A percentile compares a stretch with the other conserved stretches of the same genome.
phyloP scores from a whole-genome alignment of 306 rosid species.

The Quercus variabilis region DNA sequence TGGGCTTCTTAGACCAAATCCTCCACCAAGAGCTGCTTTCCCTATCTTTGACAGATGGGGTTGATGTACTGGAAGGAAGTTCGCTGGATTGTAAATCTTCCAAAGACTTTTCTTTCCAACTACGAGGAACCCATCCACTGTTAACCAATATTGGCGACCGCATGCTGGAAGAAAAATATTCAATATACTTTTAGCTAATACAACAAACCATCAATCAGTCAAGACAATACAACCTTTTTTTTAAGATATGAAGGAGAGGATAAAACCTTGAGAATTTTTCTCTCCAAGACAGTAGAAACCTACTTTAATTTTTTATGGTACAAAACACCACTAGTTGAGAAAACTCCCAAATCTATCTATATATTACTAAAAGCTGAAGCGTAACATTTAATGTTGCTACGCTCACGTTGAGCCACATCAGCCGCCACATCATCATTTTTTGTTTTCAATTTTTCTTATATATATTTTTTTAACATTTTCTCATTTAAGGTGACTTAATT shows the following conservation, averaged over 20 bases:
- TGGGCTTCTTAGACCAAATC: slow-evolving; percentile 58
- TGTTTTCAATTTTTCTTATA: no score
- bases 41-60: slow-evolving; percentile 32
- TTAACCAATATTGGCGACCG: slow-evolving; percentile 70
- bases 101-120: slow-evolving; percentile 70
- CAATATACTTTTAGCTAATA: slow-evolving; percentile 14
- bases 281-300: not conserved
- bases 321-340: no score
- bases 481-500: no score
- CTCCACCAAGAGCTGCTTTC: slow-evolving; percentile 80
- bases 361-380: no score
- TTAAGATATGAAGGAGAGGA: not conserved
- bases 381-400: no score
- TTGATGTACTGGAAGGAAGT: slow-evolving; percentile 28
- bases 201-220: not conserved
- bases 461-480: no score
- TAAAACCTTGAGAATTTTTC: not conserved
- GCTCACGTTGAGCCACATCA: no score
- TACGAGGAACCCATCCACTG: slow-evolving; percentile 96
- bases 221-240: not conserved
- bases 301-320: not conserved
- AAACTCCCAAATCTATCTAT: no score
- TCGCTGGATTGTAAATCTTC: slow-evolving; percentile 37
- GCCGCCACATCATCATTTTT: no score
- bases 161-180: slow-evolving; percentile 46